Evolutionary conservation across 2,329 filamentous ascomycete species (phyloP), one percentile per base, ranked within the genome.

Genomic region (Neonectria coccinea): DNA sequence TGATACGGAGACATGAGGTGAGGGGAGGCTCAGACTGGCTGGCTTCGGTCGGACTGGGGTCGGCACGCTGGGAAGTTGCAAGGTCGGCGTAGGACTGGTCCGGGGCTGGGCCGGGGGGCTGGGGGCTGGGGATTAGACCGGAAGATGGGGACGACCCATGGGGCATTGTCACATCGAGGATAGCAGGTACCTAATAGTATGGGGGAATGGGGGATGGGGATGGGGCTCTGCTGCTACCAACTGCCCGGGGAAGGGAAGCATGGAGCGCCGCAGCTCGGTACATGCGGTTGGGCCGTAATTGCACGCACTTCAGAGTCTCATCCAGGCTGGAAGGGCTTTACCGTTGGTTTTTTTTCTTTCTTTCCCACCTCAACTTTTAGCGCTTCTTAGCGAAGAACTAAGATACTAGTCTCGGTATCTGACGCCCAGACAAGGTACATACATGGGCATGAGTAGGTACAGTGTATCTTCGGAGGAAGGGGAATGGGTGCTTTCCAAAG

Each of bases 121-220:
- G 65, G 65, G 60, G 65, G 48, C 50, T 31, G 45, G 54, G 60
- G 62, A 64, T 52, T 57, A 25, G 25, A 25, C 25, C 6, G 9
- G 36, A n/a, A 67, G 68, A 58, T 41, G 22, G 33, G 22, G 36
- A 18, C 36, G 52, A n/a, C 39, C 39, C 27, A 62, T 56, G 59
- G 60, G 60, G 60, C 56, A 55, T 50, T 11, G 39, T 42, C 39
- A 42, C 39, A 42, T 42, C 9, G 39, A 54, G 60, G 50, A 44
- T 39, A 50, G 39, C n/a, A 42, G 39, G 39, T 20, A 42, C n/a
- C 39, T 20, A 56, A 45, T 63, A 63, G 62, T 70, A 72, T 63
- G 70, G 70, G 56, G 60, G 70, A 73, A 71, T 70, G 70, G 70
- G 70, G 70, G 22, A 22, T 22, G 22, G 22, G 70, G 70, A 72